phyloP scores from a whole-genome alignment of 305 asterid species.

The Solanum hybrid region DNA sequence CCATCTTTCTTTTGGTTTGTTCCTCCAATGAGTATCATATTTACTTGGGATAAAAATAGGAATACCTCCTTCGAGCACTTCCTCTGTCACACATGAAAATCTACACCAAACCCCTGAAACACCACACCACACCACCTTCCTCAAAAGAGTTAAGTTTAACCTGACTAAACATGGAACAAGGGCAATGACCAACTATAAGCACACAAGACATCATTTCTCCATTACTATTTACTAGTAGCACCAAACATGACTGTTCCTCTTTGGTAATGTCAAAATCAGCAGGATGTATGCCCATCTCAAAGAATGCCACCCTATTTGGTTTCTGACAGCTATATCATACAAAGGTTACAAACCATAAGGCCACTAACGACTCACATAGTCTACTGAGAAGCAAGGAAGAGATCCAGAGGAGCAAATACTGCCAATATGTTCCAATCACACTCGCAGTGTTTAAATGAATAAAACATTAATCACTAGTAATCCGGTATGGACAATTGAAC shows the following conservation, averaged over 20 bases:
- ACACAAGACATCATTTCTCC: background rate
- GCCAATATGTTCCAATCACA: background rate
- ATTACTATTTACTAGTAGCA: background rate
- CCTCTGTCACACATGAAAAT: background rate
- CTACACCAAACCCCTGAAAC: background rate
- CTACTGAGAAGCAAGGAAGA: background rate
- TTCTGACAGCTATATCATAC: background rate
- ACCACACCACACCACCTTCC: background rate
- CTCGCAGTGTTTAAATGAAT: background rate
- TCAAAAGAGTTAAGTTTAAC: background rate
- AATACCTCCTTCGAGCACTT: background rate
- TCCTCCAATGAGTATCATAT: background rate
- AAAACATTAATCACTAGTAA: background rate
- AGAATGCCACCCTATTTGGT: background rate
- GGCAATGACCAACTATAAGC: background rate
- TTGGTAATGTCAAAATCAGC: background rate
- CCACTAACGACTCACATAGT: background rate
- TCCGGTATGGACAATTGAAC: background rate
- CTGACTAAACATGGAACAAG: background rate
- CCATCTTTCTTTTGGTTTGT: background rate
- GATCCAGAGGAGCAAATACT: background rate
- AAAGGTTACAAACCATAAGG: background rate
- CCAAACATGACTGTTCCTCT: background rate
- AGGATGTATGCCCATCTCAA: background rate
- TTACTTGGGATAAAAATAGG: background rate